Conservation (phyloP, 1,284 basidiomycete genomes). For the Trichosporon ovoides region DNA sequence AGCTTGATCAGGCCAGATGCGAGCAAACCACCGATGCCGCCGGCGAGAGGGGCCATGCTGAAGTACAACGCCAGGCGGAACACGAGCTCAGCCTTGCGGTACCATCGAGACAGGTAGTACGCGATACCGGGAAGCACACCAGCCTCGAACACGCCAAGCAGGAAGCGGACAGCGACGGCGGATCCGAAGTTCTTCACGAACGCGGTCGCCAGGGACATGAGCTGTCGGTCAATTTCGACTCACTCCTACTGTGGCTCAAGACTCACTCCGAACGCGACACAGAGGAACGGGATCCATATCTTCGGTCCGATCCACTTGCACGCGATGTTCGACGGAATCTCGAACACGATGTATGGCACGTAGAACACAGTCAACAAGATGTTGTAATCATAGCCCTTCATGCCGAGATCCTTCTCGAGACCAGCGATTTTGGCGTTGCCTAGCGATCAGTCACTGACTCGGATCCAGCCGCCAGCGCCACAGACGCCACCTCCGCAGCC, state of each 20-base stretch:
- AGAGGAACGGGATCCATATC: constrained; percentile 24
- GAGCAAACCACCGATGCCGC: constrained; percentile 23
- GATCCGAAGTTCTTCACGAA: constrained; percentile 26
- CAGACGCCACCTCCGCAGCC: too few species aligned
- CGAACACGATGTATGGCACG: constrained; percentile 25
- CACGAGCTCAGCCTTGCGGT: constrained; percentile 20
- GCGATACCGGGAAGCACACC: constrained; percentile 35
- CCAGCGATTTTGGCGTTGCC: constrained; percentile 24
- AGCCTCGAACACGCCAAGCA: constrained; percentile 37
- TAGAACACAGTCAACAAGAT: constrained; percentile 22
- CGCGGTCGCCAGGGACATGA: constrained; percentile 27
- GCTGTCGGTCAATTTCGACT: constrained; percentile 14
- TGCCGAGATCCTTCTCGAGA: constrained; percentile 17
- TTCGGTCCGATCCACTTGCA: constrained; percentile 23
- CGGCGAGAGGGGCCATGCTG: constrained; percentile 11
- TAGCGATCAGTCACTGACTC: too few species aligned
- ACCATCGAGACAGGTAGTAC: constrained; percentile 29
- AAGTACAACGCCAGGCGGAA: constrained; percentile 20
- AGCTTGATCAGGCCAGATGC: constrained; percentile 20
- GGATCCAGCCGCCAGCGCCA: too few species aligned
- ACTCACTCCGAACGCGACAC: constrained; percentile 23
- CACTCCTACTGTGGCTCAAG: background rate
- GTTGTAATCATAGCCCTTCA: constrained; percentile 25
- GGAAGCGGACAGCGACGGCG: constrained; percentile 21
- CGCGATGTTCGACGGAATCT: constrained; percentile 23